Evolutionary conservation across 176 grass and related monocot species (phyloP).

Genomic region (Metroxylon sagu): DNA sequence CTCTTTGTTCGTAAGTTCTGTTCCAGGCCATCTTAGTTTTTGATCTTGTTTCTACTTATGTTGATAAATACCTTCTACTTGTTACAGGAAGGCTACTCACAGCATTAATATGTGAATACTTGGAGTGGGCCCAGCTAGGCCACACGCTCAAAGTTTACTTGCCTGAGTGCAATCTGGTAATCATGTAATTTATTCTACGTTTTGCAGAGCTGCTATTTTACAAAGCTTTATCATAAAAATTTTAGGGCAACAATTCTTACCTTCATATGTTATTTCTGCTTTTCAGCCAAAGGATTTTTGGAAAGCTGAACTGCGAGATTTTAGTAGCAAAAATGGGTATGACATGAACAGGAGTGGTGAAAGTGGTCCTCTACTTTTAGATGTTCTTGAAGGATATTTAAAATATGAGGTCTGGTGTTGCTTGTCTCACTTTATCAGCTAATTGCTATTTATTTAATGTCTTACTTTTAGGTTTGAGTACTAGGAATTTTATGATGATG

Average conservation of each 20-base stretch:
- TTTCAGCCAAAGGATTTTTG: conserved; percentile 80
- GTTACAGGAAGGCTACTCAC: conserved; percentile 72
- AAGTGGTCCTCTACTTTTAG: conserved; percentile 78
- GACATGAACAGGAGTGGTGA: conserved; percentile 61
- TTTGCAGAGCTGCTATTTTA: conserved; percentile 4
- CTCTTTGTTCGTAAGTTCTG: no score
- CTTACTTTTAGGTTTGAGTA: background rate
- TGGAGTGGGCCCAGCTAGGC: conserved; percentile 91
- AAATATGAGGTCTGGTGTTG: conserved; percentile 83
- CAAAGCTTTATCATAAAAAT: background rate
- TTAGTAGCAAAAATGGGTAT: conserved; percentile 54
- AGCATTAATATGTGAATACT: conserved; percentile 74
- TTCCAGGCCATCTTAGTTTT: no score
- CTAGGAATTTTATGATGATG: background rate
- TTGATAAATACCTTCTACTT: conserved; percentile 11
- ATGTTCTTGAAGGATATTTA: conserved; percentile 90
- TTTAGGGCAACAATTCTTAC: no score
- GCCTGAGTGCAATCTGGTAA: conserved; percentile 94
- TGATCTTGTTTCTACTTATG: background rate
- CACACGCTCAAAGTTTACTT: conserved; percentile 93
- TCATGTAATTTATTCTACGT: background rate
- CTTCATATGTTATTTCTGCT: conserved; percentile 6
- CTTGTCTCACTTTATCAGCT: background rate
- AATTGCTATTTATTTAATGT: background rate
- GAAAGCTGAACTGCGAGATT: conserved; percentile 78